Percentiles rank a stretch among this genome's conserved stretches.
Conservation (phyloP, 306 rosid species). For the Hippophae gyantsensis region DNA sequence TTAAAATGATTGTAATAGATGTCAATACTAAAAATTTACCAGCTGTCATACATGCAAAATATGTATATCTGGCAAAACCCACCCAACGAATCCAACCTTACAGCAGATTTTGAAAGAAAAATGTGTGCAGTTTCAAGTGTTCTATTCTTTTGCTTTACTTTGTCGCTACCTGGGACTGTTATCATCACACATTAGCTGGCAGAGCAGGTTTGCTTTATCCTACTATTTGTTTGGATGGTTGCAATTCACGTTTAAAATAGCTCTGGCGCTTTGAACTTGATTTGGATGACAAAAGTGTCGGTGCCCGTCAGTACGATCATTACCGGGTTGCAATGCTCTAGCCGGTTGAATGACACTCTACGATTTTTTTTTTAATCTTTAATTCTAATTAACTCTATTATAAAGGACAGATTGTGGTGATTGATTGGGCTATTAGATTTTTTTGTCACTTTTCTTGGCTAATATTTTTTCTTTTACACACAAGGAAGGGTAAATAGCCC, state of each 20-base stretch:
- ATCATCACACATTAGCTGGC: slow-evolving; percentile 61
- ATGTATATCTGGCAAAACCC: slow-evolving; percentile 25
- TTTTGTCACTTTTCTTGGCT: too few species aligned
- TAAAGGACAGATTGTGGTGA: too few species aligned
- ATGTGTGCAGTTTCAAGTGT: slow-evolving; percentile 9
- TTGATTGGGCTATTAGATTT: too few species aligned
- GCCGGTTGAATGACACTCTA: neutral
- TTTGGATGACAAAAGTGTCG: slow-evolving; percentile 45
- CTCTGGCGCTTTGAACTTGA: slow-evolving; percentile 2
- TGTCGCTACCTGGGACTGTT: slow-evolving; percentile 13
- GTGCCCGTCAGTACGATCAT: slow-evolving; percentile 22
- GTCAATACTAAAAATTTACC: too few species aligned
- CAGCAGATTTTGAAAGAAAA: slow-evolving; percentile 19
- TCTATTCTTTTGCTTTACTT: slow-evolving; percentile 25
- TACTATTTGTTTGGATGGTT: slow-evolving; percentile 28
- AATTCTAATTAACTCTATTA: too few species aligned
- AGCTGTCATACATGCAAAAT: slow-evolving; percentile 23
- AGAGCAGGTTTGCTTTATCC: slow-evolving; percentile 62
- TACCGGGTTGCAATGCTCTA: neutral
- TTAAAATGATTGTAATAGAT: too few species aligned
- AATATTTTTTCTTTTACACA: too few species aligned
- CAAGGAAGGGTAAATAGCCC: too few species aligned
- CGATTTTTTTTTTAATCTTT: too few species aligned
- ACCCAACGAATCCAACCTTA: slow-evolving; percentile 31
- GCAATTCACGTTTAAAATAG: slow-evolving; percentile 9